Base-by-base conservation (phyloP, 306 rosid genomes). In the Cucumis melo region DNA sequence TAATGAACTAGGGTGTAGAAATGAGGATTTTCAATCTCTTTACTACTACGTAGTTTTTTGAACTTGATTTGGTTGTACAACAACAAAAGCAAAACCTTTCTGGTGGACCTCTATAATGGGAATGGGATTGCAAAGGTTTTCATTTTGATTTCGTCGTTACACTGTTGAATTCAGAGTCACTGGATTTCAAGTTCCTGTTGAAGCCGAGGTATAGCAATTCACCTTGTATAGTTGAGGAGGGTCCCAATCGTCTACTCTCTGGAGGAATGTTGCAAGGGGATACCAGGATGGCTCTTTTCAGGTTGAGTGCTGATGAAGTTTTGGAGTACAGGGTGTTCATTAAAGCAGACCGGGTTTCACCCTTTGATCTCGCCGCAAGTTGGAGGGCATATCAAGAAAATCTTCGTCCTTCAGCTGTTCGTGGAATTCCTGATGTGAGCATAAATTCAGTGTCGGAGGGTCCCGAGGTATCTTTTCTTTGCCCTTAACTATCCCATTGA, bases 381-480 rank as follows among this genome's bases (percentile, higher is more conserved):
- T 94, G 99, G 99, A 90, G 99, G 85, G 97, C 99, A 71, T 94
- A 94, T 80, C 90, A 87, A 79, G 99, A 90, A 76, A 94, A 94
- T 75, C 89, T 94, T 46, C 91, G 99, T 80, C 93, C 97, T 38
- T 94, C 99, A 0, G 82, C 99, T 44, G 99, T 67, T 77, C 92
- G 99, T 32, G 93, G 99, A 81, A 86, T 94, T 77, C 99, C 99
- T 82, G 99, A 94, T 88, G 88, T 94, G 74, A 90, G 92, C 80
- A 89, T 92, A 73, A 87, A 86, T 86, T 86, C 99, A 54, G 91
- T 82, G 73, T 87, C 93, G 17, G 92, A 85, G 84, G 86, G 90
- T 63, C 85, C 80, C 1, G 99, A 91, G 95, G 99, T 91, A 70
- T 12, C 17, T 29, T 32, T 17, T n/a, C 14, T 36, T 12, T 21